Evolutionary conservation across 495 filamentous ascomycete species (phyloP), one percentile per base, ranked within the genome.

Genomic region (Penicillium parvum): DNA sequence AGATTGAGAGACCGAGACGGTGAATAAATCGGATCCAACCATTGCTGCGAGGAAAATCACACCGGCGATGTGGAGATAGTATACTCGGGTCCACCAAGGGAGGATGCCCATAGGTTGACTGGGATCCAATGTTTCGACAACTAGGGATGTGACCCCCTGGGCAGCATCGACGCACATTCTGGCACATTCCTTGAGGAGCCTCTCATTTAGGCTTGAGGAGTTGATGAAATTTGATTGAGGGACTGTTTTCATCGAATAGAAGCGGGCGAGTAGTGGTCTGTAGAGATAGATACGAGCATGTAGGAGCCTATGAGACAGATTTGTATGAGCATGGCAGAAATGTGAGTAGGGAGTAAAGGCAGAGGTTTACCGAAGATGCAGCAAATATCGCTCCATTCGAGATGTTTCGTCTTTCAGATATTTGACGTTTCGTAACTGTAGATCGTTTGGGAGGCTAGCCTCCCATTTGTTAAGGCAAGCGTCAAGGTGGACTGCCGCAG

Each of bases 61-160:
- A 1, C 50, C 55, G 11, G 55, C 55, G 25, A 58, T 58, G 37
- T 58, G 55, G 9, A 58, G 45, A 23, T 54, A 58, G 42, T 54
- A 58, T 5, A 58, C 47, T 28, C 55, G 47, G 22, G 38, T 49
- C 47, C 55, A 58, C 55, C 55, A 58, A 16, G 55, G 47, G 7
- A 58, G 25, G 11, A 58, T 33, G 9, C 47, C 47, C 7, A 58
- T 54, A 22, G 47, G 23, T 19, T 49, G 17, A 32, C 40, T 11
- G 9, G 47, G 40, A 3, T 52, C 47, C 7, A 52, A 15, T 41
- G 47, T 51, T 21, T 54, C 40, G 36, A 30, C 43, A 12, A 58
- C 27, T 8, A 58, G 12, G 5, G 40, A 35, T 17, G 48, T 37
- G 22, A 58, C 30, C 10, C 10, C 27, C 41, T 52, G 50, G 3